Evolutionary conservation across 163 green algal species (phyloP).

Genomic region (Trebouxiophyceae sp.): DNA sequence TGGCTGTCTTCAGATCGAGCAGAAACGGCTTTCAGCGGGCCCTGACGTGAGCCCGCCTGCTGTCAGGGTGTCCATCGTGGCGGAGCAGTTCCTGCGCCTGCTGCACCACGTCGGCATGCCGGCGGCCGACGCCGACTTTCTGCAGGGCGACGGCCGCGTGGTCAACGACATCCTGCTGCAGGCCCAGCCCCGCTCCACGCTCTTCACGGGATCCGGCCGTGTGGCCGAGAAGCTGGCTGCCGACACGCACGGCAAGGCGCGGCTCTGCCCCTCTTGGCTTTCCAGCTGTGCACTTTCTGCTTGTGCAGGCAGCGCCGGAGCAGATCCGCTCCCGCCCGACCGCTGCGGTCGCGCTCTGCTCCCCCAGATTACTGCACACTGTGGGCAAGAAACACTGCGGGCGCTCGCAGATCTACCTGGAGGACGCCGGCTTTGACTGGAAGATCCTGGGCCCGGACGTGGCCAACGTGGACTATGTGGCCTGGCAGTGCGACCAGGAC

Average conservation of each 20-base stretch:
- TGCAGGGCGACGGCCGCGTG: constrained; percentile 65
- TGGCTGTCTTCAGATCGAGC: too few relatives aligned
- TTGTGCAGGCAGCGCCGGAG: too few relatives aligned
- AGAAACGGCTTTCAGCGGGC: too few relatives aligned
- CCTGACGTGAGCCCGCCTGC: too few relatives aligned
- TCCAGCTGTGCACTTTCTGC: too few relatives aligned
- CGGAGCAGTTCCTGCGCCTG: constrained; percentile 91
- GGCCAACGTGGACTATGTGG: constrained; percentile 67
- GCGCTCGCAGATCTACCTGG: constrained; percentile 66
- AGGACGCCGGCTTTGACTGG: constrained; percentile 99
- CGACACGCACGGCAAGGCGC: constrained; percentile 63
- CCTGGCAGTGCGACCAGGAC: constrained; percentile 94
- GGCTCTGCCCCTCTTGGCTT: too few relatives aligned
- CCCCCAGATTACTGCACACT: too few relatives aligned
- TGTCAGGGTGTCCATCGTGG: constrained; percentile 79
- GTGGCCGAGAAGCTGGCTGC: constrained; percentile 66
- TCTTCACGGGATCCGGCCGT: constrained; percentile 86
- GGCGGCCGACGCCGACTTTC: constrained; percentile 76
- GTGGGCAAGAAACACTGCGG: neutral
- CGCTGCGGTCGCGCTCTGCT: too few relatives aligned
- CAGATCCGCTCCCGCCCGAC: too few relatives aligned
- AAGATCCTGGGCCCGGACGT: constrained; percentile 97
- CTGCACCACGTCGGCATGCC: constrained; percentile 89
- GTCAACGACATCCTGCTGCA: constrained; percentile 63
- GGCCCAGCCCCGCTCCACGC: constrained; percentile 70